Percentiles rank a stretch among this genome's conserved stretches.
Evolutionary conservation across 148 eudicot species (phyloP).

Genomic region (Rhododendron williamsianum): DNA sequence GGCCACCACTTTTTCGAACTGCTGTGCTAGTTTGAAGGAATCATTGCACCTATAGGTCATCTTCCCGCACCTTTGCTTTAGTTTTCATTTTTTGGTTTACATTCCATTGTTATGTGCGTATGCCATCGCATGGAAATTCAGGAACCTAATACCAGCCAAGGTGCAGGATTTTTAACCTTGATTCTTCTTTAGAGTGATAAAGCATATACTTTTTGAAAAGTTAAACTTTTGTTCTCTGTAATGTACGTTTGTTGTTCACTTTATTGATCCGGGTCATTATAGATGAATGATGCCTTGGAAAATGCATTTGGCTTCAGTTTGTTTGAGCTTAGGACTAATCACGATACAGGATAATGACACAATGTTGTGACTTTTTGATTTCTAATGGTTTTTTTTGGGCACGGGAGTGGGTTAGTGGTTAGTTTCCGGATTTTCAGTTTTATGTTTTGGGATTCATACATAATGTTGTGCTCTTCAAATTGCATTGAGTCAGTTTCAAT

Average conservation of each 20-base stretch:
- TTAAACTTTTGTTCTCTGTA: neutral
- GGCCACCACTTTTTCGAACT: neutral
- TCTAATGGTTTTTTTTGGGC: neutral
- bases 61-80: neutral
- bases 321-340: neutral
- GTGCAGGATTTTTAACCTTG: neutral
- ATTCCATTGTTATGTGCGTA: neutral
- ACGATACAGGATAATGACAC: neutral
- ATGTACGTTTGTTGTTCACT: neutral
- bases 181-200: neutral
- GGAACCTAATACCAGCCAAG: neutral
- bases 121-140: neutral
- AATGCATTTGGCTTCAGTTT: neutral
- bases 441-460: neutral
- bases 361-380: neutral
- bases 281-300: neutral
- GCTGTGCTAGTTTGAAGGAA: slow-evolving; percentile 1
- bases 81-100: neutral
- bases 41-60: neutral
- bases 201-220: neutral
- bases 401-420: neutral
- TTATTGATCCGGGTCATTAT: neutral
- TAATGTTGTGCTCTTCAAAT: neutral
- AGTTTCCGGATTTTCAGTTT: neutral
- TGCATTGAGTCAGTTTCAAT: neutral